Evolutionary conservation across 495 filamentous ascomycete species (phyloP).

Genomic region (Daldinia concentrica): DNA sequence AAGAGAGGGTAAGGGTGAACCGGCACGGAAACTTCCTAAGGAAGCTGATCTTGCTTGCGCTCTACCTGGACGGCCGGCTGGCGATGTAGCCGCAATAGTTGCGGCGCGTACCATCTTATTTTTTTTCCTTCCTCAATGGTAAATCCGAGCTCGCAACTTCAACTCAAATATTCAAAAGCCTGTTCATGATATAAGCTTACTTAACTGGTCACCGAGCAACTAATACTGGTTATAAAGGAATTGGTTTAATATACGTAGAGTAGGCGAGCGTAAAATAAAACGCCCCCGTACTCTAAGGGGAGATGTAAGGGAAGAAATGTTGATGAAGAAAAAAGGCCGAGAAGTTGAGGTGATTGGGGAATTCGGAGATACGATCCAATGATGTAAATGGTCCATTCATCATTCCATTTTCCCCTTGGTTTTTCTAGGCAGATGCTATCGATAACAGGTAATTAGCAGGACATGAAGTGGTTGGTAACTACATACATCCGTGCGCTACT

Average conservation of each 20-base stretch:
- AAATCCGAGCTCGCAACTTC: constrained; percentile 32
- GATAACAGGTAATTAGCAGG: constrained; percentile 7
- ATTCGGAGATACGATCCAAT: constrained; percentile 38
- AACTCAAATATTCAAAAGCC: constrained; percentile 12
- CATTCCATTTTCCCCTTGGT: constrained; percentile 19
- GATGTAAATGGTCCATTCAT: constrained; percentile 31
- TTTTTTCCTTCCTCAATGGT: constrained; percentile 4
- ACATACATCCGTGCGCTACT: neutral
- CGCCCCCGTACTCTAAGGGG: neutral
- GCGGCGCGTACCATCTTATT: constrained; percentile 51
- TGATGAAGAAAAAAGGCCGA: constrained; percentile 8
- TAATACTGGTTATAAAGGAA: neutral
- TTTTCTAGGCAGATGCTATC: constrained; percentile 27
- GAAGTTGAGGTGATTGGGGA: constrained; percentile 28
- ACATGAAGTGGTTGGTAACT: constrained; percentile 3
- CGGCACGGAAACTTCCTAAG: constrained; percentile 60
- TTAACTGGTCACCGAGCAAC: neutral
- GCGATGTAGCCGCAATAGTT: constrained; percentile 36
- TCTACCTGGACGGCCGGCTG: constrained; percentile 35
- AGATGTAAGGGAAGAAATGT: neutral
- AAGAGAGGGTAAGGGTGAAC: constrained; percentile 53
- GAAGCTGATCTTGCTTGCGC: constrained; percentile 39
- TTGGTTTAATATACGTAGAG: neutral
- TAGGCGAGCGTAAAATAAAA: neutral
- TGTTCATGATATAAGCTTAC: neutral